Evolutionary conservation across 331 rosid species (phyloP).

Genomic region (Arachis monticola): DNA sequence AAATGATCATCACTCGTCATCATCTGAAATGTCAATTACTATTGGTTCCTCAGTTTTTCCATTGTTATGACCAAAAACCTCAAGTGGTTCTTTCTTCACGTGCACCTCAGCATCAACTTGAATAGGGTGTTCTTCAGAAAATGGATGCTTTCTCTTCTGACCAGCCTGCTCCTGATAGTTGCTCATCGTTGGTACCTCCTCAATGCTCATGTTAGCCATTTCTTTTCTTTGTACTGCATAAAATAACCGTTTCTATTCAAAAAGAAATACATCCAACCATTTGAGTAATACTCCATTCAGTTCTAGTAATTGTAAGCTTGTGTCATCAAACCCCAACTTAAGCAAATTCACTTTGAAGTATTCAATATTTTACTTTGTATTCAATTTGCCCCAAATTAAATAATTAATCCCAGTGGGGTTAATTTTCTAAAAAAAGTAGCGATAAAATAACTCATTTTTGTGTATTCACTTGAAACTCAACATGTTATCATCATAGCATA

Average conservation of each 20-base stretch:
- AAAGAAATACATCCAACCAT: constrained; percentile 1
- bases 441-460: too few species aligned
- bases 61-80: constrained; percentile 56
- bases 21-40: constrained; percentile 48
- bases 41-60: constrained; percentile 57
- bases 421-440: not conserved
- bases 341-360: not conserved
- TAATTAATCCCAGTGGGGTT: not conserved
- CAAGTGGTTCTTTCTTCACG: constrained; percentile 58
- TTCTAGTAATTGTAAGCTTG: not conserved
- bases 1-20: constrained; percentile 17
- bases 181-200: constrained; percentile 45
- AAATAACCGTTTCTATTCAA: constrained; percentile 33
- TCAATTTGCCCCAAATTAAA: not conserved
- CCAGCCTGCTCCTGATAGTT: constrained; percentile 48
- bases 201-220: constrained; percentile 50
- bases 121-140: constrained; percentile 58
- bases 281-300: not conserved
- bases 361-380: not conserved
- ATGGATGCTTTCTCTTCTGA: constrained; percentile 76
- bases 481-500: too few species aligned
- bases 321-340: not conserved
- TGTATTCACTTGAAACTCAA: too few species aligned
- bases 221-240: constrained; percentile 61
- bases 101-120: constrained; percentile 54